Percentiles rank a stretch among this genome's conserved stretches.
Conservation (phyloP, 768 basidiomycete species). For the Leccinum sublutescens region DNA sequence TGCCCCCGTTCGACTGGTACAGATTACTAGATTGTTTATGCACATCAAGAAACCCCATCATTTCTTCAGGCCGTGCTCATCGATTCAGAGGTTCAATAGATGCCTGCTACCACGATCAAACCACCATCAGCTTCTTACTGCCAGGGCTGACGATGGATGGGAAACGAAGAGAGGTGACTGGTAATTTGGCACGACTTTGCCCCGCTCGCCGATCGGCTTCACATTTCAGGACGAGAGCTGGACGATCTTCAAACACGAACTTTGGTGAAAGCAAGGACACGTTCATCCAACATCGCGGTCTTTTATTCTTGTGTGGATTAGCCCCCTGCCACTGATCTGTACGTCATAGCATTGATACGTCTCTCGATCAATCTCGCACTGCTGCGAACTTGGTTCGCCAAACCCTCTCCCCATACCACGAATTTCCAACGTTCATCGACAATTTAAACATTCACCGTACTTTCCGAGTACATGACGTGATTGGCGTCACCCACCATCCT, state of each 20-base stretch:
- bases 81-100: not conserved
- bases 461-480: not conserved
- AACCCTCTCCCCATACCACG: not conserved
- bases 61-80: not conserved
- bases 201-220: not conserved
- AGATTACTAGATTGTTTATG: not conserved
- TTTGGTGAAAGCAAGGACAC: too few relatives aligned
- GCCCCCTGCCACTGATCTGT: not conserved
- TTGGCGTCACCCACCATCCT: not conserved
- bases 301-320: not conserved
- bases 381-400: not conserved
- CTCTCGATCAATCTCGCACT: not conserved
- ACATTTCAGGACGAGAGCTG: not conserved
- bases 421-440: not conserved
- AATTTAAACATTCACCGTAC: not conserved
- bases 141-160: not conserved
- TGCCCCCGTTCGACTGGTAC: too few relatives aligned
- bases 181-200: not conserved
- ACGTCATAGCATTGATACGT: not conserved
- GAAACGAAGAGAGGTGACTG: not conserved
- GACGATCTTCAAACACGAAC: not conserved
- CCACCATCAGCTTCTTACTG: not conserved
- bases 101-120: not conserved
- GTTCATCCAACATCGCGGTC: not conserved
- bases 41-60: not conserved